Conservation (phyloP, 106 monocot genomes). For the Allium cepa region DNA sequence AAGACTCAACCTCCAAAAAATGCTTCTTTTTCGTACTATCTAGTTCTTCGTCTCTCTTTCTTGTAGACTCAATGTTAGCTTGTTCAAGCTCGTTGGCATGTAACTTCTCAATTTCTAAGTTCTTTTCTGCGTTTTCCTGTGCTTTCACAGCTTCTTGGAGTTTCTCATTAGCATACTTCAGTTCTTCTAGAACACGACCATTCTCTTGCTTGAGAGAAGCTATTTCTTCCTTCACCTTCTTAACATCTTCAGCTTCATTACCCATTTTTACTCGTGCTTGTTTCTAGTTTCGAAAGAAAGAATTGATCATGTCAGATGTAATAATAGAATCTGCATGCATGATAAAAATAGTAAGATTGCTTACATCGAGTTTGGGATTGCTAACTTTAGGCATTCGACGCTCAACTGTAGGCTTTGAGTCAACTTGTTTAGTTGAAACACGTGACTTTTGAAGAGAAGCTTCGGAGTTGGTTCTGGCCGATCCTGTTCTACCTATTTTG, state of each 20-base stretch:
- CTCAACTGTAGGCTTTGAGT: conserved; percentile 42
- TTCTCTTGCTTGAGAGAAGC: conserved; percentile 17
- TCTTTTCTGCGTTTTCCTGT: conserved; percentile 50
- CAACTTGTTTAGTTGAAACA: conserved; percentile 22
- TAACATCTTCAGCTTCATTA: conserved; percentile 25
- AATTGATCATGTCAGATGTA: neutral
- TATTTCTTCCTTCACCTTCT: conserved; percentile 1
- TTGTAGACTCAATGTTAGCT: conserved; percentile 18
- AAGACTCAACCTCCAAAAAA: conserved; percentile 10
- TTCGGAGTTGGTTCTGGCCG: conserved; percentile 14
- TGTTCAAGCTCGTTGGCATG: conserved; percentile 72
- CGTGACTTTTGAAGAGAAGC: conserved; percentile 6
- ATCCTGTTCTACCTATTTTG: conserved; percentile 10
- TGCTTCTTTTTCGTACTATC: conserved; percentile 31
- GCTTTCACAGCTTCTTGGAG: conserved; percentile 59
- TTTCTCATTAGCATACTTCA: conserved; percentile 64
- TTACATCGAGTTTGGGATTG: conserved; percentile 34
- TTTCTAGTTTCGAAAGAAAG: conserved; percentile 16
- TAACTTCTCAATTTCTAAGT: conserved; percentile 65
- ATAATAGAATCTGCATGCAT: neutral
- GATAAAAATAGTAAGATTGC: neutral
- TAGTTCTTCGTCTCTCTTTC: conserved; percentile 56
- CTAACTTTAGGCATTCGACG: conserved; percentile 28
- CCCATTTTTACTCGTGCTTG: conserved; percentile 4
- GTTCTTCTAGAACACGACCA: conserved; percentile 33